Conservation (phyloP, 192 early-diverging fungal genomes). For the Coemansia sp. region DNA sequence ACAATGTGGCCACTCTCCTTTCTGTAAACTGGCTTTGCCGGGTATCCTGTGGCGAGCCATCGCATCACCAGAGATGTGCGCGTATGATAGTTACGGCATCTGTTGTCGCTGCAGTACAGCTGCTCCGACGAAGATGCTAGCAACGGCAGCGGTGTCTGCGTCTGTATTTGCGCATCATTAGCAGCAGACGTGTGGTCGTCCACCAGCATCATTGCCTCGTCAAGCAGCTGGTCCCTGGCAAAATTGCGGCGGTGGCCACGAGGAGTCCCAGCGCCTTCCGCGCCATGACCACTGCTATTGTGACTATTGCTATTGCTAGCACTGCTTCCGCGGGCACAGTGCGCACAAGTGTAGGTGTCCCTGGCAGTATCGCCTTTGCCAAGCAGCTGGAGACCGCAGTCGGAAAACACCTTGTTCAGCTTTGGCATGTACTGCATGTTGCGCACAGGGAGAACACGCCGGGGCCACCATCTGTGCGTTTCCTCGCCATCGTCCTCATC, state of each 20-base stretch:
- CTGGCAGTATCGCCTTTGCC: not conserved
- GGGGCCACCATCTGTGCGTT: constrained; percentile 43
- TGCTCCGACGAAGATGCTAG: not conserved
- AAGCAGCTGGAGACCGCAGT: not conserved
- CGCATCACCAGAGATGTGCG: constrained; percentile 3
- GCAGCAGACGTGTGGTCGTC: not conserved
- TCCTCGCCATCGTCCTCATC: constrained; percentile 4
- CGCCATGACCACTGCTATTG: not conserved
- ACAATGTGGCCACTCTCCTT: not conserved
- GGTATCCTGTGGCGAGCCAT: constrained; percentile 7
- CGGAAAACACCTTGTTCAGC: constrained; percentile 23
- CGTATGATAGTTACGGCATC: constrained; percentile 10
- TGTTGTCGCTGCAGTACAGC: constrained; percentile 12
- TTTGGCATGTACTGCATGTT: constrained; percentile 56
- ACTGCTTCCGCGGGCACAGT: not conserved
- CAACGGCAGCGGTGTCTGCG: not conserved
- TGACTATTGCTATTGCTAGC: not conserved
- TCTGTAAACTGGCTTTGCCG: not conserved
- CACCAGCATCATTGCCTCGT: constrained; percentile 14
- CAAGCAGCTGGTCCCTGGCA: not conserved
- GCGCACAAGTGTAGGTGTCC: constrained; percentile 5
- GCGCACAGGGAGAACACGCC: constrained; percentile 36
- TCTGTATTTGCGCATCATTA: too few species aligned
- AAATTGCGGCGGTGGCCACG: not conserved
- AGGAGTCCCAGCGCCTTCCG: not conserved